These are phyloP conservation scores for Rhizopogon vulgaris DNA, from an alignment of 768 basidiomycete genomes.

Conservation along the genomic window DNA sequence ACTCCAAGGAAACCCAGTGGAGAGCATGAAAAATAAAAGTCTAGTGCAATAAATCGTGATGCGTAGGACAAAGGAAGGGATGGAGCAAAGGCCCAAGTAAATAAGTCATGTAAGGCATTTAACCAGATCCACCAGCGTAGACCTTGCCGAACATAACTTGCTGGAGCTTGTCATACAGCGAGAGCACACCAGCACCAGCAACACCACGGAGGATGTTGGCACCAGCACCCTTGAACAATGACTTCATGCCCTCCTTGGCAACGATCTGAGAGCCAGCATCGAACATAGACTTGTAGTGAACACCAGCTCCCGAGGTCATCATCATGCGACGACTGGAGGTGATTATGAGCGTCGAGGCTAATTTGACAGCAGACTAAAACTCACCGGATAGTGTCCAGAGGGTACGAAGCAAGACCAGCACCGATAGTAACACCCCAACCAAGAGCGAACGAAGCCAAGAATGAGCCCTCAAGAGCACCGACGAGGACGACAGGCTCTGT, in stretches of 20 bases:
- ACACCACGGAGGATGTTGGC: constrained; percentile 97
- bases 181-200: constrained; percentile 99
- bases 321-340: constrained; percentile 96
- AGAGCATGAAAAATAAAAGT: constrained; percentile 26
- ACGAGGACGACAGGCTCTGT: constrained; percentile 95
- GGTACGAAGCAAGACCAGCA: constrained; percentile 98
- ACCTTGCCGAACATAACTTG: constrained; percentile 97
- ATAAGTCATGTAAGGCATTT: constrained; percentile 9
- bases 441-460: constrained; percentile 94
- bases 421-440: constrained; percentile 99
- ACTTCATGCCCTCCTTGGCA: constrained; percentile 91
- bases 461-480: constrained; percentile 91
- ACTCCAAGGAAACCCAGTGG: constrained; percentile 15
- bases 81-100: constrained; percentile 22
- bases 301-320: constrained; percentile 96
- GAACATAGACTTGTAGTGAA: constrained; percentile 99
- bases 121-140: constrained; percentile 81
- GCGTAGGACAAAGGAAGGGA: constrained; percentile 21
- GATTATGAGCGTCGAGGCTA: constrained; percentile 15
- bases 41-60: constrained; percentile 23
- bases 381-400: constrained; percentile 85
- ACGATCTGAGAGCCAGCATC: constrained; percentile 93
- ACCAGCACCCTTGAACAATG: constrained; percentile 99
- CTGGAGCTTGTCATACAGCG: constrained; percentile 98
- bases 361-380: background rate